Evolutionary conservation across 2,329 filamentous ascomycete genomes (phyloP), one percentile per base, ranked within the genome.

Genomic region (Colletotrichum magnum): DNA sequence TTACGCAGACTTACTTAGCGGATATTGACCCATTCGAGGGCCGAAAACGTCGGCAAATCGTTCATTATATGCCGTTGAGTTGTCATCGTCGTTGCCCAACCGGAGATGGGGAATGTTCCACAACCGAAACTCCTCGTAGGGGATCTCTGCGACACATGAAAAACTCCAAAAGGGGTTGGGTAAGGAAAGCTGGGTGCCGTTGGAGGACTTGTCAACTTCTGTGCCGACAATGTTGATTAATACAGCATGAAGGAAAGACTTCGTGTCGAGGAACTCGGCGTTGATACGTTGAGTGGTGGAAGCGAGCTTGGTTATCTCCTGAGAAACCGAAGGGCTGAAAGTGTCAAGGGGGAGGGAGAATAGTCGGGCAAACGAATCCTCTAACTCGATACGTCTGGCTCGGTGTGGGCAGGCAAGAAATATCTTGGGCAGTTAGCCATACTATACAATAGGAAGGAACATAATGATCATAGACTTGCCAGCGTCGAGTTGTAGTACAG

Each of bases 181-280:
- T 21, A 26, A 1, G 10, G 48, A 26, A 51, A 51, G 7, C 2
- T 21, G 12, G 6, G 21, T 21, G 10, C 6, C 24, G 4, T 7
- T 15, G 24, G 15, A 26, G 12, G 12, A 9, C 16, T 15, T 12
- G 13, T 2, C 21, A 7, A 5, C 50, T 4, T 39, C 4, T 24
- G 21, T 2, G 36, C 53, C 12, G 41, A 26, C 18, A 16, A 68
- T 58, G 18, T 63, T 68, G 21, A 63, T 53, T 2, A 64, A 26
- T 28, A n/a, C 13, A 1, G 65, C 53, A 10, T 58, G 65, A 2
- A 58, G 28, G 15, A 68, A 53, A 13, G 45, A 16, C 3, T 64
- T 68, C 12, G 65, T 68, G 24, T 62, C 65, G 12, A 63, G 58
- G 39, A 68, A 68, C 26, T 53, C 58, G 6, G 52, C 24, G 21